Conservation (phyloP, 2,329 filamentous ascomycete species). For the Cladophialophora yegresii region DNA sequence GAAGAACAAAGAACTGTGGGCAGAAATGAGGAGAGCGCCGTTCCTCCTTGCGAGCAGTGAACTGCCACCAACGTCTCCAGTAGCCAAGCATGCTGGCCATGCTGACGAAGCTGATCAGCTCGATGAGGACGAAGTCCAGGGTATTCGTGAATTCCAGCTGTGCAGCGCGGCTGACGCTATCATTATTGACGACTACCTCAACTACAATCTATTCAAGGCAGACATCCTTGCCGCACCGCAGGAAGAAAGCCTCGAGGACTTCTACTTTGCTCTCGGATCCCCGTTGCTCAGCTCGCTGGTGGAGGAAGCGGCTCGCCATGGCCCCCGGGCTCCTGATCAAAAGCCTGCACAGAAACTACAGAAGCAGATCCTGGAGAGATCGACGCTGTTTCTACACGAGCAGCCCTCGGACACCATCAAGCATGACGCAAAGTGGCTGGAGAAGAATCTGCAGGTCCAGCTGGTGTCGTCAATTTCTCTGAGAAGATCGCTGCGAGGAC, state of each 20-base stretch:
- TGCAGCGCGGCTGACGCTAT: constrained; percentile 71
- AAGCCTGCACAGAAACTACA: constrained; percentile 68
- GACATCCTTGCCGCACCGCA: constrained; percentile 83
- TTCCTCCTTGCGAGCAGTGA: constrained; percentile 86
- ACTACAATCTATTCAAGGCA: constrained; percentile 84
- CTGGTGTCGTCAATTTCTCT: constrained; percentile 77
- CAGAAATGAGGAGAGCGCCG: constrained; percentile 70
- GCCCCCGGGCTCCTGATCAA: constrained; percentile 66
- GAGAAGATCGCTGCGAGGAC: constrained; percentile 71
- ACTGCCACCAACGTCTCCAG: constrained; percentile 47
- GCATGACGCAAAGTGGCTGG: constrained; percentile 87
- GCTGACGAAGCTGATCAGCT: constrained; percentile 47
- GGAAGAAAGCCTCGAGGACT: constrained; percentile 80
- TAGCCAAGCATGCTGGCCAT: constrained; percentile 44
- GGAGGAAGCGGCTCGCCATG: constrained; percentile 74
- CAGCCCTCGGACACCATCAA: constrained; percentile 76
- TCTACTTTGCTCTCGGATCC: constrained; percentile 81
- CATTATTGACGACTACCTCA: constrained; percentile 83
- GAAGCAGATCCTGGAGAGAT: constrained; percentile 81
- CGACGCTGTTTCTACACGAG: constrained; percentile 86
- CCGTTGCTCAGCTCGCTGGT: constrained; percentile 74
- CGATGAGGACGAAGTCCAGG: constrained; percentile 62
- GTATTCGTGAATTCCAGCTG: constrained; percentile 77
- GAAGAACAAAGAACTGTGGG: constrained; percentile 75
- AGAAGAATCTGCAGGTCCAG: constrained; percentile 77